Base-by-base conservation (phyloP, 371 early-diverging fungal species). In the Rhizomucor pusillus region DNA sequence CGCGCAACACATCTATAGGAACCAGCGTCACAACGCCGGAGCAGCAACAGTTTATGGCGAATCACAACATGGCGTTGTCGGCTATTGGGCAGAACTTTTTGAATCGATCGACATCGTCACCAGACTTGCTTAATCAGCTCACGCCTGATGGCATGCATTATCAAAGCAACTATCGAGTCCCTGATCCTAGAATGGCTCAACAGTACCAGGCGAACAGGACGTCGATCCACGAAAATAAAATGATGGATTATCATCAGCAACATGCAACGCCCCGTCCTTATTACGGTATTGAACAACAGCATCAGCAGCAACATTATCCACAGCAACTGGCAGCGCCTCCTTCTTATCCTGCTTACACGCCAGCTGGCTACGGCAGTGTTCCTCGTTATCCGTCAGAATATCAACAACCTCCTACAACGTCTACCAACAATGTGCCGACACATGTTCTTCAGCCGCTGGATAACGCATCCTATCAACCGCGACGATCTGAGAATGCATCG, bases 81-180 rank as follows among this genome's bases (percentile, higher is more conserved):
- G 55, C 46, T 47, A 47, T 46, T 16, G 40, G 12, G 19, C 47
- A 60, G 19, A 55, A 18, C 7, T 50, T 60, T 14, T 58, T 71
- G 41, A 68, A 62, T 43, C 68, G 68, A 24, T 64, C 74, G 5
- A 56, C 55, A 1, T 63, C 68, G 3, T 59, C 63, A 16, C 60
- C 70, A 22, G 71, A 71, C 48, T 52, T 68, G 9, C 62, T 58
- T 6, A 29, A 29, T 7, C 45, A 29, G 29, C 18, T 39, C 52
- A 25, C 39, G 23, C 23, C 43, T 43, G 29, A 24, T 29, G n/a
- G 29, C 52, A 40, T 29, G 29, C 29, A 29, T 29, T 29, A 29
- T 29, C 29, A 29, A 29, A 29, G 7, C 29, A 7, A 7, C 7
- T 29, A 29, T 29, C 29, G 29, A 5, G 29, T 29, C 29, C 29